Percentiles rank a stretch among this genome's conserved stretches.
These are phyloP conservation scores for Neurospora sp. DNA, from an alignment of 495 filamentous ascomycete genomes.

Conservation along the genomic window DNA sequence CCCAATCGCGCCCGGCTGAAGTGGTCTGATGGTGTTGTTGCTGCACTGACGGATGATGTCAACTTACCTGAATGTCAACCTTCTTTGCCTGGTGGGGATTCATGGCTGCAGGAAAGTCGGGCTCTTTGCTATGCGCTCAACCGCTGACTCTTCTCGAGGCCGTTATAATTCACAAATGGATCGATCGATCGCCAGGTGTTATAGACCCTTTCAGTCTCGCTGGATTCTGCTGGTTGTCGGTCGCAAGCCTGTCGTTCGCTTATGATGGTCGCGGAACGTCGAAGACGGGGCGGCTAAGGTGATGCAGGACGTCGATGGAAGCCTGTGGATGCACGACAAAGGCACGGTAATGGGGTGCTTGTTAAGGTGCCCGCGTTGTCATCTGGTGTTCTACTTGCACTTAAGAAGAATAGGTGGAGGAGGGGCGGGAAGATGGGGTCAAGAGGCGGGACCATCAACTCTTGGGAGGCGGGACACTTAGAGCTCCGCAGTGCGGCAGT, in stretches of 20 bases:
- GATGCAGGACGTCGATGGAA: not conserved
- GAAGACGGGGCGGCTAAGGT: not conserved
- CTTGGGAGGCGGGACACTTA: not conserved
- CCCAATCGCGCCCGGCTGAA: not conserved
- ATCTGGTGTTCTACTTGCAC: not conserved
- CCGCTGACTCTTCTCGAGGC: not conserved
- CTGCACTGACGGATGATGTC: conserved; percentile 2
- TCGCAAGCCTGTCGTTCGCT: not conserved
- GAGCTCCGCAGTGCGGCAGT: not conserved
- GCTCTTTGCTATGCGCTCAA: not conserved
- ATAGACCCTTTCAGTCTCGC: not conserved
- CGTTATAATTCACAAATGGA: not conserved
- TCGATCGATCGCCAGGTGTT: not conserved
- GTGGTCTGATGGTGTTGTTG: conserved; percentile 11
- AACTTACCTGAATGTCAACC: conserved; percentile 81
- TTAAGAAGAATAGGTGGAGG: not conserved
- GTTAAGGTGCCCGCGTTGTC: not conserved
- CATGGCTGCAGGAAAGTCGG: conserved; percentile 43
- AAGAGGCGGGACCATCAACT: not conserved
- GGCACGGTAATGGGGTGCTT: not conserved
- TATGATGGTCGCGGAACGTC: not conserved
- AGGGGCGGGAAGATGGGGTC: not conserved
- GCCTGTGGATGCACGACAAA: not conserved
- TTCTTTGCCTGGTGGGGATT: conserved; percentile 97
- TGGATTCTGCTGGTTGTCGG: not conserved